These are phyloP conservation scores for Fusarium sp. DNA, from an alignment of 2,329 filamentous ascomycete species.

Conservation along the genomic window DNA sequence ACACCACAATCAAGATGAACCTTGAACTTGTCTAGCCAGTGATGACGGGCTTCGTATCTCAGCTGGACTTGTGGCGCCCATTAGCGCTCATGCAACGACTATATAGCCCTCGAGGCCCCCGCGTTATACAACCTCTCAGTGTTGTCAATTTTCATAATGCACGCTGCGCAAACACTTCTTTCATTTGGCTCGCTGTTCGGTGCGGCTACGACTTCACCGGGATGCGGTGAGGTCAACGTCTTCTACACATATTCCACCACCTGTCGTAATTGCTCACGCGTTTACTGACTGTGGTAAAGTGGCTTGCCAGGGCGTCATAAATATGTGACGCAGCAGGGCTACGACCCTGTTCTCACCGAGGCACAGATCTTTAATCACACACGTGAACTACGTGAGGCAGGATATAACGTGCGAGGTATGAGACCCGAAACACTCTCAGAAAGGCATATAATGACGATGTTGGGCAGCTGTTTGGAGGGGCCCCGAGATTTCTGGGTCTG, in stretches of 20 bases:
- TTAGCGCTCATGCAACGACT: no score
- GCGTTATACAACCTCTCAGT: no score
- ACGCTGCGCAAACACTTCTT: conserved; percentile 1
- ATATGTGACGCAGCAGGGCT: conserved; percentile 19
- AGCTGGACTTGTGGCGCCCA: no score
- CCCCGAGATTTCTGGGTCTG: background rate
- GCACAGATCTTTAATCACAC: conserved; percentile 27
- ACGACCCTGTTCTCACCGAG: background rate
- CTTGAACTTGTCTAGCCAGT: no score
- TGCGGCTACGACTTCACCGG: background rate
- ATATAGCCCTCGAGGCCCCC: no score
- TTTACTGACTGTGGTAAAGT: background rate
- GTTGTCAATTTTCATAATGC: background rate
- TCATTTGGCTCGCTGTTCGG: background rate
- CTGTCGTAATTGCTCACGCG: no score
- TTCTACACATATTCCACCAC: conserved; percentile 4
- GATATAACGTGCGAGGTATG: conserved; percentile 10
- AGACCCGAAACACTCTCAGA: no score
- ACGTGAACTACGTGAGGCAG: conserved; percentile 2
- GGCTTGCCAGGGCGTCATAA: conserved; percentile 7
- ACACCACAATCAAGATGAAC: no score
- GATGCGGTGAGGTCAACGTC: conserved; percentile 15
- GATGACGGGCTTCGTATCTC: no score
- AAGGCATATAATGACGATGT: fast-evolving
- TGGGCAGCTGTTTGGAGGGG: conserved; percentile 13